A percentile compares a stretch with the other conserved stretches of the same genome.
phyloP scores from a whole-genome alignment of 2,329 filamentous ascomycete genomes.

The Colletotrichum lindemuthianum region DNA sequence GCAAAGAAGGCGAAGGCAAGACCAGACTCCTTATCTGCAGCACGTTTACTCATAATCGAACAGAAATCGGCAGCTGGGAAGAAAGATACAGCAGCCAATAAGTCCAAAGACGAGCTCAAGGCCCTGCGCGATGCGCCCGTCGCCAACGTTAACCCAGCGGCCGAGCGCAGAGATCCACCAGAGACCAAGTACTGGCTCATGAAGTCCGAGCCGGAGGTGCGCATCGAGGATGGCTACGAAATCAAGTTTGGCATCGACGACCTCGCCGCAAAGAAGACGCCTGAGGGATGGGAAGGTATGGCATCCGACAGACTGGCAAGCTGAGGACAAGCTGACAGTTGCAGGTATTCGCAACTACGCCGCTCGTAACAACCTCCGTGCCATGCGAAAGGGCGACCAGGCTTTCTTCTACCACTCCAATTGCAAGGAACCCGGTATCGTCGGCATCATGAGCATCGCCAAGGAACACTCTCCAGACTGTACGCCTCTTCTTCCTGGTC shows the following conservation, averaged over 20 bases:
- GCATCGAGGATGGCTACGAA: conserved; percentile 86
- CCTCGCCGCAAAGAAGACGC: conserved; percentile 74
- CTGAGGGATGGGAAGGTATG: conserved; percentile 92
- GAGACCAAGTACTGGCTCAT: conserved; percentile 77
- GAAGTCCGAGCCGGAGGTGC: conserved; percentile 89
- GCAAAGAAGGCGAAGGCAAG: conserved; percentile 32
- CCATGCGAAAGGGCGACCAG: conserved; percentile 90
- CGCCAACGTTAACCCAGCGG: conserved; percentile 50
- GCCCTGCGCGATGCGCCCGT: conserved; percentile 37
- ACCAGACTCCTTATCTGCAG: too few species aligned
- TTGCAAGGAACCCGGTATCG: conserved; percentile 88
- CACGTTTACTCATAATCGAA: fast-evolving
- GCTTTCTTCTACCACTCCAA: conserved; percentile 99
- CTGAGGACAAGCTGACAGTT: not conserved
- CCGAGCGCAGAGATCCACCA: conserved; percentile 43
- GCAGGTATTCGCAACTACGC: conserved; percentile 34
- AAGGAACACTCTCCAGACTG: conserved; percentile 83
- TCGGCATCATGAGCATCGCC: conserved; percentile 89
- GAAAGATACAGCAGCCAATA: conserved; percentile 16
- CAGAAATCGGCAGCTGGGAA: conserved; percentile 20
- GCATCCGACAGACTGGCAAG: conserved; percentile 1
- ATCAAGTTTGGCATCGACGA: conserved; percentile 97
- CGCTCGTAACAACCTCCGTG: conserved; percentile 88
- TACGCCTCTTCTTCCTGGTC: conserved; percentile 51
- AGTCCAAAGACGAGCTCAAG: conserved; percentile 32